Evolutionary conservation across 2,329 filamentous ascomycete species (phyloP).

Genomic region (Diplodia sapinea): DNA sequence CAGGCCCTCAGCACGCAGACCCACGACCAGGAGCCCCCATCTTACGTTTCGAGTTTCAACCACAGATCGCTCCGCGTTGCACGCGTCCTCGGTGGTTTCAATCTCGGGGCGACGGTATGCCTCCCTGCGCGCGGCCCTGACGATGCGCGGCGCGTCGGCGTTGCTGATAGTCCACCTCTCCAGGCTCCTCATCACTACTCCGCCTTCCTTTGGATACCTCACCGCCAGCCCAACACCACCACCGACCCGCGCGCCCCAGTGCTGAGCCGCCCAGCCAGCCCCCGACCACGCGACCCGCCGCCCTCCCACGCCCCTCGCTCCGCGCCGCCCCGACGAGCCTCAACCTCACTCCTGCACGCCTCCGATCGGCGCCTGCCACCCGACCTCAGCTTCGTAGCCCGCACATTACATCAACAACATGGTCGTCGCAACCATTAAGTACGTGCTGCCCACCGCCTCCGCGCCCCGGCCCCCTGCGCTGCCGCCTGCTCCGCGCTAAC

Average conservation of each 20-base stretch:
- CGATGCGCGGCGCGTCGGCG: conserved; percentile 33
- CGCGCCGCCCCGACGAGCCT: conserved; percentile 20
- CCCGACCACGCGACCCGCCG: conserved; percentile 30
- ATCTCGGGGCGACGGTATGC: conserved; percentile 43
- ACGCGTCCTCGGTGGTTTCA: conserved; percentile 40
- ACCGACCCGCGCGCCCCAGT: conserved; percentile 1
- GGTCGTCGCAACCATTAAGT: conserved; percentile 53
- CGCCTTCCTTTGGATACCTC: conserved; percentile 47
- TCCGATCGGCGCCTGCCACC: conserved; percentile 33
- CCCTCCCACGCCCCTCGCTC: conserved; percentile 35
- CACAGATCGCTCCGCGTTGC: conserved; percentile 43
- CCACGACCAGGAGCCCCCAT: conserved; percentile 30
- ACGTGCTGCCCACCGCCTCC: conserved; percentile 34
- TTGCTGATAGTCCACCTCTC: conserved; percentile 39
- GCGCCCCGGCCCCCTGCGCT: neutral
- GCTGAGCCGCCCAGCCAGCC: conserved; percentile 12
- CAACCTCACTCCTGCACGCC: conserved; percentile 33
- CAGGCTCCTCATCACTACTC: conserved; percentile 40
- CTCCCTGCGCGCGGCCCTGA: conserved; percentile 34
- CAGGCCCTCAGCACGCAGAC: conserved; percentile 17
- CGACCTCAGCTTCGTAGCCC: conserved; percentile 16
- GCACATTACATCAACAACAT: conserved; percentile 38
- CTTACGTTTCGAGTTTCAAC: conserved; percentile 46
- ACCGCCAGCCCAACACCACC: conserved; percentile 14
- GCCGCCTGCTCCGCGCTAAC: conserved; percentile 21